Evolutionary conservation across 2,329 filamentous ascomycete genomes (phyloP), one percentile per base, ranked within the genome.

Genomic region (Colletotrichum sublineola): DNA sequence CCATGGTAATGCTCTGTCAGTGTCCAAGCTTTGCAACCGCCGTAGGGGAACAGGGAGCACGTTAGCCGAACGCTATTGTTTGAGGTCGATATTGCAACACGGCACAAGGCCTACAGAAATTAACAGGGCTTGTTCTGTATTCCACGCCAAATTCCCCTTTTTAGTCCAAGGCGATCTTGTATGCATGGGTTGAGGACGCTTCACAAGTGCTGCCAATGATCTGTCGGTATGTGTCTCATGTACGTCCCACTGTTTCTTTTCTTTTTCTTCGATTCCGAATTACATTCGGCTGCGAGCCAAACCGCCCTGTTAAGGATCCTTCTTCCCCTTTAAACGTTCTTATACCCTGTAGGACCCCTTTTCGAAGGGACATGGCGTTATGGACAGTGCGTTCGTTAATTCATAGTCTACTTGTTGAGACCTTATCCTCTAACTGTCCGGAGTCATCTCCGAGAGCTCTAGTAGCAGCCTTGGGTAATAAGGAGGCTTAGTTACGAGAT

Each of bases 141-240:
- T 8, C 36, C 38, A 57, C 36, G 48, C 68, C 15, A 48, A 36
- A 24, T 12, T 44, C 24, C 15, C n/a, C 18, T 63, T 24, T 65
- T 29, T 46, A 40, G 24, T 20, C 42, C 24, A 14, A 20, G 44
- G 29, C 50, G 24, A 52, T 52, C 24, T 18, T 60, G 29, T 52
- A 38, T 68, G 58, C 46, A 50, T 55, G 58, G 48, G 12, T 24
- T 60, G 53, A 64, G 65, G 65, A 72, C 65, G 63, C 50, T 52
- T 38, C 29, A 11, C 29, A 60, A 40, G 18, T 42, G 50, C 57
- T 24, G 42, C 31, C 50, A 56, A 61, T 68, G 69, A 68, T 58
- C 65, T 72, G 69, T 64, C 58, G 68, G 56, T 29, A 60, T 52
- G 53, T 40, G 58, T 72, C 65, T 60, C 69, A 33, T 58, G 65